A percentile compares a stretch with the other conserved stretches of the same genome.
These are phyloP conservation scores for Crithidia expoeki DNA, from an alignment of 208 protist genomes.

Conservation along the genomic window DNA sequence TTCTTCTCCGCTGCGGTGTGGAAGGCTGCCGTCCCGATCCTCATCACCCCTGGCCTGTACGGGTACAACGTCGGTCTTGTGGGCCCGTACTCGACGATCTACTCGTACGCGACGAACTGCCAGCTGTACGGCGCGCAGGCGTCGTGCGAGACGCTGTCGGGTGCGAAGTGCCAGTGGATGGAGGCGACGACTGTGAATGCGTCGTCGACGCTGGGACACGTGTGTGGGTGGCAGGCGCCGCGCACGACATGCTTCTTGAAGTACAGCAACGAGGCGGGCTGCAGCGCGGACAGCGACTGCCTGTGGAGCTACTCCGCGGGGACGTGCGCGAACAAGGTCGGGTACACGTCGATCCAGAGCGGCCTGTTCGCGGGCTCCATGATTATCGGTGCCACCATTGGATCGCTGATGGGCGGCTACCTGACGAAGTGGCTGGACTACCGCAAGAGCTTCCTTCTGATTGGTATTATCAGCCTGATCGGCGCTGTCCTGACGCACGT, in stretches of 20 bases:
- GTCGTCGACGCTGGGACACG: conserved; percentile 9
- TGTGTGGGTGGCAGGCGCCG: conserved; percentile 31
- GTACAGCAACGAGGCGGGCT: conserved; percentile 17
- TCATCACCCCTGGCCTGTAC: conserved; percentile 36
- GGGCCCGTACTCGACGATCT: conserved; percentile 38
- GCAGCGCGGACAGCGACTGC: conserved; percentile 24
- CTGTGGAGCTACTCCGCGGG: conserved; percentile 37
- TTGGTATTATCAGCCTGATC: no score
- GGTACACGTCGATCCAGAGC: conserved; percentile 55
- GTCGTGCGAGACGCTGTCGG: conserved; percentile 25
- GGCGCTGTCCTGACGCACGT: no score
- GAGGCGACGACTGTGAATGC: conserved; percentile 12
- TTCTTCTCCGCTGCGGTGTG: conserved; percentile 5
- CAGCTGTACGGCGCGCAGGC: conserved; percentile 26
- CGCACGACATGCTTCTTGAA: conserved; percentile 21
- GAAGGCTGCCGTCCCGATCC: conserved; percentile 37
- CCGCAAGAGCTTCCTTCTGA: no score
- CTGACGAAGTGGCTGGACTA: no score
- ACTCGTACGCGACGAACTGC: conserved; percentile 44
- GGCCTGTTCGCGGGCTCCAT: no score
- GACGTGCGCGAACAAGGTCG: conserved; percentile 41
- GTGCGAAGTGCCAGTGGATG: conserved; percentile 21
- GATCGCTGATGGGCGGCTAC: no score
- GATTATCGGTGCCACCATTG: no score
- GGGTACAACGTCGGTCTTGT: conserved; percentile 49